Evolutionary conservation across 352 stramenopile species (phyloP).

Genomic region (Thalassiosira ordinaria): DNA sequence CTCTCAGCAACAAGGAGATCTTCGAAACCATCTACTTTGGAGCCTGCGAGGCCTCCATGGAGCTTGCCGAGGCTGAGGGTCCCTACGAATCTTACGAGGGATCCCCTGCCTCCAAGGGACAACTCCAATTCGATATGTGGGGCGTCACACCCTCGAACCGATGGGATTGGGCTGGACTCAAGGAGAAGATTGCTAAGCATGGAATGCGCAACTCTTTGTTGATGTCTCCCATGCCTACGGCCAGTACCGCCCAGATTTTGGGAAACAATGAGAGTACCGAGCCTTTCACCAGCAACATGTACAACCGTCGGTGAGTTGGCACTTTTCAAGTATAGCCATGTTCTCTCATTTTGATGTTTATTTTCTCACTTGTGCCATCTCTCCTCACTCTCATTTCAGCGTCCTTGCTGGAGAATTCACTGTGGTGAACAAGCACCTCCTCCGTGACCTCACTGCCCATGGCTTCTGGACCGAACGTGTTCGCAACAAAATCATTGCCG

Average conservation of each 20-base stretch:
- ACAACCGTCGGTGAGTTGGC: constrained; percentile 90
- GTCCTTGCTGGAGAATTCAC: constrained; percentile 99
- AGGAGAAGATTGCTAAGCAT: constrained; percentile 92
- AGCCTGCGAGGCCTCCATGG: constrained; percentile 94
- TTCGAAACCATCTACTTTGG: constrained; percentile 99
- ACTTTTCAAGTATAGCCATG: no score
- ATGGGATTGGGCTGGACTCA: constrained; percentile 96
- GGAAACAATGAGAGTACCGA: constrained; percentile 99
- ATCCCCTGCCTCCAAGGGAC: constrained; percentile 94
- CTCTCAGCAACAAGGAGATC: constrained; percentile 94
- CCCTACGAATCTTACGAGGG: constrained; percentile 96
- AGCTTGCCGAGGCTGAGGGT: constrained; percentile 93
- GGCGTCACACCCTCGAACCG: constrained; percentile 91
- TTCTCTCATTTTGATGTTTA: no score
- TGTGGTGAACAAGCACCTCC: constrained; percentile 99
- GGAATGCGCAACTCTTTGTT: constrained; percentile 98
- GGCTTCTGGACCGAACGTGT: constrained; percentile 97
- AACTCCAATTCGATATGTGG: constrained; percentile 99
- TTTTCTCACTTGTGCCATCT: no score
- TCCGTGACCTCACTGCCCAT: constrained; percentile 95
- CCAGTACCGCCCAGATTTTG: constrained; percentile 98
- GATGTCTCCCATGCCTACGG: constrained; percentile 99
- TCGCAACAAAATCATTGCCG: constrained; percentile 98
- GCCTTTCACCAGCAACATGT: constrained; percentile 99
- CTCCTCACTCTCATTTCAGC: no score